Evolutionary conservation across 202 grass and related monocot species (phyloP).

Genomic region (Elaeis oleifera): DNA sequence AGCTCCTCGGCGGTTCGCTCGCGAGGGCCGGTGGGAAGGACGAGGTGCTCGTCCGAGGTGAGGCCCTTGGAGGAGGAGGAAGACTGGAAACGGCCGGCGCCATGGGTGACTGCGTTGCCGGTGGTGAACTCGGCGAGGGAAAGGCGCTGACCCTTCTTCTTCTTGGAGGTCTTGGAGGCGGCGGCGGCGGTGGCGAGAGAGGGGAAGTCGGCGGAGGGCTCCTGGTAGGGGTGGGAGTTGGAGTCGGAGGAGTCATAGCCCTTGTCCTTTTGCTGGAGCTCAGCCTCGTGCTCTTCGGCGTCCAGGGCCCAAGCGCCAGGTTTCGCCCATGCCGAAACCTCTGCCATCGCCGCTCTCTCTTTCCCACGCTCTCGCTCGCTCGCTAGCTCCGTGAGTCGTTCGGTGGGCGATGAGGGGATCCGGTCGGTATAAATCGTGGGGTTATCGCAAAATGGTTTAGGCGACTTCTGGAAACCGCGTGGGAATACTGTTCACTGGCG

Average conservation of each 20-base stretch:
- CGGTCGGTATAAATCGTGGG: too few species aligned
- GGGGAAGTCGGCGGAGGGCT: background rate
- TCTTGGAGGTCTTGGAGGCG: constrained; percentile 1
- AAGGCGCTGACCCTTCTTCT: constrained; percentile 4
- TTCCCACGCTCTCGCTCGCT: too few species aligned
- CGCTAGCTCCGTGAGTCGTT: too few species aligned
- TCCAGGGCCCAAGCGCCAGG: constrained; percentile 15
- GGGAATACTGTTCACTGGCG: too few species aligned
- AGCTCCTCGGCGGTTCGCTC: constrained; percentile 16
- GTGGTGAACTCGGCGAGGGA: constrained; percentile 15
- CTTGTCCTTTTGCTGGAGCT: background rate
- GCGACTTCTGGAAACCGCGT: too few species aligned
- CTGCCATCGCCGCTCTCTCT: constrained; percentile 3
- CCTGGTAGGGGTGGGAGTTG: background rate
- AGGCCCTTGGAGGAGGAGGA: background rate
- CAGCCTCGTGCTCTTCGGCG: constrained; percentile 13
- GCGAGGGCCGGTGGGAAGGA: constrained; percentile 7
- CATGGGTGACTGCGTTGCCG: background rate
- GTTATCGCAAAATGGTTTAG: too few species aligned
- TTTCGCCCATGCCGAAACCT: constrained; percentile 6
- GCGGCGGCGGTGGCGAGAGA: constrained; percentile 3
- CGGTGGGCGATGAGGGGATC: too few species aligned
- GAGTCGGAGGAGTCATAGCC: background rate
- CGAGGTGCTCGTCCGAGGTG: background rate
- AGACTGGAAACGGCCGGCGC: background rate